Evolutionary conservation across 352 stramenopile species (phyloP).

Genomic region (Phytophthora sojae): DNA sequence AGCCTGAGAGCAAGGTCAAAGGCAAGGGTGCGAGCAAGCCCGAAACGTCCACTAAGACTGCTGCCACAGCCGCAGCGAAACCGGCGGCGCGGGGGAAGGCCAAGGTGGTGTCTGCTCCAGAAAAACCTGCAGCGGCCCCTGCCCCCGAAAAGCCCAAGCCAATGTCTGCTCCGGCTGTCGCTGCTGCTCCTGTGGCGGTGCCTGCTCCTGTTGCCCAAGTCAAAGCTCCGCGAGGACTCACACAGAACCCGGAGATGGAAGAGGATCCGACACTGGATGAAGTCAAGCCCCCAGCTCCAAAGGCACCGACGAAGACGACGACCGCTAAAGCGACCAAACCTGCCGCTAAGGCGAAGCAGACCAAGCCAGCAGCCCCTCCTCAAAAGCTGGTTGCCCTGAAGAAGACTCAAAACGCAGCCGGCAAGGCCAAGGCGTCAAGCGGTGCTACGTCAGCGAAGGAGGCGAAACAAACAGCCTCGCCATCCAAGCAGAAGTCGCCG

Average conservation of each 20-base stretch:
- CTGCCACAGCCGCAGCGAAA: not conserved
- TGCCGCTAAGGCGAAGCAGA: slow-evolving; percentile 17
- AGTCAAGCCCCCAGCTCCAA: not conserved
- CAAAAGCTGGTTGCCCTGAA: slow-evolving; percentile 17
- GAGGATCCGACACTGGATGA: slow-evolving; percentile 8
- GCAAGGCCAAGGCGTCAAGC: slow-evolving; percentile 22
- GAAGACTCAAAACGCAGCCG: slow-evolving; percentile 28
- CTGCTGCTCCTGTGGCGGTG: not conserved
- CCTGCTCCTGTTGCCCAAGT: not conserved
- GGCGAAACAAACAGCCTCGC: slow-evolving; percentile 18
- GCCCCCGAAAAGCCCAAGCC: not conserved
- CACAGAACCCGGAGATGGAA: slow-evolving; percentile 47
- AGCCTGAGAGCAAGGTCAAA: not conserved
- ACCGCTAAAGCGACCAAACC: slow-evolving; percentile 10
- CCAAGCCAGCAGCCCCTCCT: slow-evolving; percentile 11
- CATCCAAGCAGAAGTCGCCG: slow-evolving; percentile 7
- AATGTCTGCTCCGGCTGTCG: not conserved
- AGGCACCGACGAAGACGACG: slow-evolving; percentile 6
- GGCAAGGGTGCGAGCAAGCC: not conserved
- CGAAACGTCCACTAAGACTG: not conserved
- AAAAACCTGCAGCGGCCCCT: not conserved
- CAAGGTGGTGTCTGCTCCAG: not conserved
- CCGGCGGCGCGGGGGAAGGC: not conserved
- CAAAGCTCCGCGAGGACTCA: slow-evolving; percentile 10
- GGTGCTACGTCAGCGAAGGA: slow-evolving; percentile 13